Evolutionary conservation across 1,139 yeast species (phyloP).

Genomic region (Geotrichum reessii): DNA sequence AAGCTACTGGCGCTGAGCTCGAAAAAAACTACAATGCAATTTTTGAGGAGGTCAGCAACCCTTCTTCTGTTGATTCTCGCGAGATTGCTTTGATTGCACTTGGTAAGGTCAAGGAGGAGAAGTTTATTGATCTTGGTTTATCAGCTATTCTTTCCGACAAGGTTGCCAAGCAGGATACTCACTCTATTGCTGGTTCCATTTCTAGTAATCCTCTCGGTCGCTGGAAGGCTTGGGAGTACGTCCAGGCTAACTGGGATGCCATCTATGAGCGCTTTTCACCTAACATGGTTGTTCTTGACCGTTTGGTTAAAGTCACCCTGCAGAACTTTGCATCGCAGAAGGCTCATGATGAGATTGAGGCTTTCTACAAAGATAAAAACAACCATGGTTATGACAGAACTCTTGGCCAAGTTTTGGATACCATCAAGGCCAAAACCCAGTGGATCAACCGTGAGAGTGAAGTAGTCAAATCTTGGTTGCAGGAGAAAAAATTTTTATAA

Average conservation of each 20-base stretch:
- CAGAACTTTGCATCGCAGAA: constrained; percentile 44
- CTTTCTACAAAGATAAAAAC: constrained; percentile 52
- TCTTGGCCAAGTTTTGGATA: constrained; percentile 33
- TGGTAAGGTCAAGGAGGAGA: constrained; percentile 47
- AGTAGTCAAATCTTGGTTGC: constrained; percentile 34
- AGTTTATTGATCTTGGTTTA: constrained; percentile 40
- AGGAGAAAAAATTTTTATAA: constrained; percentile 20
- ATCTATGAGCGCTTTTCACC: constrained; percentile 47
- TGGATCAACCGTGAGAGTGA: constrained; percentile 33
- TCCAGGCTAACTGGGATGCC: constrained; percentile 49
- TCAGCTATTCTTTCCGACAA: constrained; percentile 38
- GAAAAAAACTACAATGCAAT: constrained; percentile 45
- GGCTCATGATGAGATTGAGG: constrained; percentile 43
- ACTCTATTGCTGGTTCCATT: constrained; percentile 50
- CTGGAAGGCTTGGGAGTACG: constrained; percentile 49
- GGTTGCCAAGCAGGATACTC: constrained; percentile 69
- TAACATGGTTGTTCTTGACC: constrained; percentile 58
- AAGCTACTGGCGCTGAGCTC: constrained; percentile 36
- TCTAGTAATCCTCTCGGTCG: constrained; percentile 49
- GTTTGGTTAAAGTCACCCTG: constrained; percentile 50
- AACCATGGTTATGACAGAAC: constrained; percentile 39
- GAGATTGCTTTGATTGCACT: constrained; percentile 60
- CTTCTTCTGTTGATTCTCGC: constrained; percentile 59
- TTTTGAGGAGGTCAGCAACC: constrained; percentile 47
- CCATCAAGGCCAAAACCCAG: constrained; percentile 28